Evolutionary conservation across 2,329 filamentous ascomycete species (phyloP).

Genomic region (Drechslerella coelobrocha): DNA sequence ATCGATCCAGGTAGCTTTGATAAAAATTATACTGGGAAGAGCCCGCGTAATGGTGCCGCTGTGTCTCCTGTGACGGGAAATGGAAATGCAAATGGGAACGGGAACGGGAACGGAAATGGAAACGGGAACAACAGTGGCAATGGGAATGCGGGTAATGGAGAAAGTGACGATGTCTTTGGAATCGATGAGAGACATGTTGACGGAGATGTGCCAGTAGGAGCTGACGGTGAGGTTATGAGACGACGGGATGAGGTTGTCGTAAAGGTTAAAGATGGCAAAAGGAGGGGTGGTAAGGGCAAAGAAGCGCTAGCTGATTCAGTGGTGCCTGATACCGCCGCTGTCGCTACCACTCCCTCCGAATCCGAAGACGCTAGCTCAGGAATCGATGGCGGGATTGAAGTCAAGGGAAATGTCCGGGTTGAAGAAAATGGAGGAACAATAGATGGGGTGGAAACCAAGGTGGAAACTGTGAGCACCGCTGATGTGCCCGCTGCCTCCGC

Average conservation of each 20-base stretch:
- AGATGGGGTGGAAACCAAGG: slow-evolving; percentile 1
- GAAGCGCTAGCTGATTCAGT: background rate
- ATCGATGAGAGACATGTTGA: slow-evolving; percentile 26
- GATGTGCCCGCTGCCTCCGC: slow-evolving; percentile 1
- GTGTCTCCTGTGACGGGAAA: slow-evolving; percentile 40
- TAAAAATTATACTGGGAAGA: slow-evolving; percentile 65
- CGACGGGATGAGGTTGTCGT: slow-evolving; percentile 35
- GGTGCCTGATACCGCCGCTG: background rate
- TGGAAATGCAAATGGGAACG: slow-evolving; percentile 25
- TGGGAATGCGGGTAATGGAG: background rate
- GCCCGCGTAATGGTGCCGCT: slow-evolving; percentile 51
- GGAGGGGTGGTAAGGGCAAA: slow-evolving; percentile 17
- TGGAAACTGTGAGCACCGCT: background rate
- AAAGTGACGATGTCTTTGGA: slow-evolving; percentile 28
- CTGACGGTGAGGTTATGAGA: slow-evolving; percentile 29
- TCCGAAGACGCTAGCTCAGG: background rate
- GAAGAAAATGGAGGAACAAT: slow-evolving; percentile 1
- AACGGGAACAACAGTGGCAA: slow-evolving; percentile 10
- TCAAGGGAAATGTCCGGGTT: slow-evolving; percentile 56
- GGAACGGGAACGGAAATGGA: slow-evolving; percentile 13
- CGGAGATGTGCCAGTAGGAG: slow-evolving; percentile 28
- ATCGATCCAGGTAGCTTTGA: slow-evolving; percentile 73
- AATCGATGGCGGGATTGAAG: background rate
- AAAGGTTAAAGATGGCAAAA: slow-evolving; percentile 35
- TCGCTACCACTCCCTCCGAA: background rate